phyloP scores from a whole-genome alignment of 257 asterid genomes.

The Verbena officinalis region DNA sequence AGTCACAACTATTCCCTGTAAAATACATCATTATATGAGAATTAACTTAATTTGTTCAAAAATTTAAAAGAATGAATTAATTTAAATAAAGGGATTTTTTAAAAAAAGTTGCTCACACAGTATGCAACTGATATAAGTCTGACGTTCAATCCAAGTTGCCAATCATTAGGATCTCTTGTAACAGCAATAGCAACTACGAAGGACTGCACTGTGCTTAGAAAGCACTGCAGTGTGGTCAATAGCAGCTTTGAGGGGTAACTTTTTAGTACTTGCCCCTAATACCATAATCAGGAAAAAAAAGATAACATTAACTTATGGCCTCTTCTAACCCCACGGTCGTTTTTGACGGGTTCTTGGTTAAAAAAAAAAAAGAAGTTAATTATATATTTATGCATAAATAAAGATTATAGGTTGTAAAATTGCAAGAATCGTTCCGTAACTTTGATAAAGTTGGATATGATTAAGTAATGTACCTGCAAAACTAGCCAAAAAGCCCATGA shows the following conservation, averaged over 20 bases:
- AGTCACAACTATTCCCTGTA: slow-evolving; percentile 74
- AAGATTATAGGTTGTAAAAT: too few relatives aligned
- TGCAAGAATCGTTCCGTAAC: too few relatives aligned
- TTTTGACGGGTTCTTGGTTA: too few relatives aligned
- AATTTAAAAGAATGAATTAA: background rate
- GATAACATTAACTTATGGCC: too few relatives aligned
- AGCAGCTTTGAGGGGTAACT: slow-evolving; percentile 68
- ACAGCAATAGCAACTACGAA: slow-evolving; percentile 59
- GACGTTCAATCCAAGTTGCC: slow-evolving; percentile 79
- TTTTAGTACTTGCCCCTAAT: slow-evolving; percentile 53
- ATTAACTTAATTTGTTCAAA: background rate
- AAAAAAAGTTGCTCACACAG: slow-evolving; percentile 55
- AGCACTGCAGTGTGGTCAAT: slow-evolving; percentile 66
- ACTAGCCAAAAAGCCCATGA: slow-evolving; percentile 83
- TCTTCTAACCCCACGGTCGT: too few relatives aligned
- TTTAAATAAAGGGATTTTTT: background rate
- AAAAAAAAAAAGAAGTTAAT: too few relatives aligned
- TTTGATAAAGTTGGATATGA: too few relatives aligned
- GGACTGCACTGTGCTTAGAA: slow-evolving; percentile 63
- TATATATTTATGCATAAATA: too few relatives aligned
- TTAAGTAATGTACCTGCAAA: slow-evolving; percentile 55
- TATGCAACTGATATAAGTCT: slow-evolving; percentile 63
- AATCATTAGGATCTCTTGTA: slow-evolving; percentile 60
- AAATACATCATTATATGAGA: background rate
- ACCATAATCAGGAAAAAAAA: background rate